Conservation (phyloP, 2,329 filamentous ascomycete genomes). For the Arthrobotrys sinensis region DNA sequence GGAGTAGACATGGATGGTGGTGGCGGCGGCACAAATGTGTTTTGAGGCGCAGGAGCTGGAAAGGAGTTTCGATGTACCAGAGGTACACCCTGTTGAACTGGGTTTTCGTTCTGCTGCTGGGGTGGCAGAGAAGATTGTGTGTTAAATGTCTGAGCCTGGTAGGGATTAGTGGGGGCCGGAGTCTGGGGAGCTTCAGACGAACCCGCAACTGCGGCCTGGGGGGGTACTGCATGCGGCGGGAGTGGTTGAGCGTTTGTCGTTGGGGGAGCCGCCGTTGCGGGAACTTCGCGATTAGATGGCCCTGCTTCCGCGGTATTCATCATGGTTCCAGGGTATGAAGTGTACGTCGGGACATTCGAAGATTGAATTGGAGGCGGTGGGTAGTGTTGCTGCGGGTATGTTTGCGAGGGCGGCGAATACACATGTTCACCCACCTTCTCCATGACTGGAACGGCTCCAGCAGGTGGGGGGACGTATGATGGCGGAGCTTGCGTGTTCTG, state of each 20-base stretch:
- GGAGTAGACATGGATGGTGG: neutral
- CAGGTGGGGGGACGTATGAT: conserved; percentile 13
- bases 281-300: neutral
- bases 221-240: too few species aligned
- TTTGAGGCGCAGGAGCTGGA: neutral
- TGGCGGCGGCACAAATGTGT: neutral
- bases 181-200: too few species aligned
- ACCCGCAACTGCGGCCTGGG: too few species aligned
- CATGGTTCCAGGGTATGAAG: conserved; percentile 48
- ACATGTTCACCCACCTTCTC: conserved; percentile 6
- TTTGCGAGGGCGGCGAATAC: conserved; percentile 9
- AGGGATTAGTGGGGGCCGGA: neutral
- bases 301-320: conserved; percentile 12
- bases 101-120: neutral
- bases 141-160: neutral
- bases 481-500: conserved; percentile 10
- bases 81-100: neutral
- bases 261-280: neutral
- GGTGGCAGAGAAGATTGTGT: too few species aligned
- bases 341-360: conserved; percentile 21
- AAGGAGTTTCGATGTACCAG: neutral
- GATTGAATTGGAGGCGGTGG: conserved; percentile 28
- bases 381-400: conserved; percentile 41
- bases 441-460: conserved; percentile 6
- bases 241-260: neutral